These are phyloP conservation scores for Rhododendron ferrugineum DNA, from an alignment of 148 eudicot genomes.

Conservation along the genomic window DNA sequence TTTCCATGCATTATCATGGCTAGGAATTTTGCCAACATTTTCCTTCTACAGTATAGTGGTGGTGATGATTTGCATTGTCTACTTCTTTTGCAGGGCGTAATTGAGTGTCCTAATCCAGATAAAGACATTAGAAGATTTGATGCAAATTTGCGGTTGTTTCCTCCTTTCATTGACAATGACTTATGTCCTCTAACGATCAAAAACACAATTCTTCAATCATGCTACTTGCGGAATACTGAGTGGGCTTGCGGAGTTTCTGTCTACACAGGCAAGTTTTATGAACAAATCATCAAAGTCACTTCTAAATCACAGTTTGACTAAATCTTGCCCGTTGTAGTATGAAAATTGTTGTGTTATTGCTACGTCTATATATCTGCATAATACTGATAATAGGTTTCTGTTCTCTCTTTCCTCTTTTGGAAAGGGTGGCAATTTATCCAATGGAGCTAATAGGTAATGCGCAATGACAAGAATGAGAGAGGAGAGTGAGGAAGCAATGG, in stretches of 20 bases:
- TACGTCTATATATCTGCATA: neutral
- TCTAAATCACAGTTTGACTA: neutral
- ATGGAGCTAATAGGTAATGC: neutral
- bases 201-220: conserved; percentile 94
- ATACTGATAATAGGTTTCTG: neutral
- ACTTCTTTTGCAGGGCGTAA: conserved; percentile 65
- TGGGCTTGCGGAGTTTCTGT: conserved; percentile 99
- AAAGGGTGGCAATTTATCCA: neutral
- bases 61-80: conserved; percentile 1
- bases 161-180: conserved; percentile 96
- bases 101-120: conserved; percentile 92
- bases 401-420: neutral
- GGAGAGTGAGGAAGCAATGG: conserved; percentile 1
- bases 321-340: too few species aligned
- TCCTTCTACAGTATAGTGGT: neutral
- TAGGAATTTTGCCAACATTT: neutral
- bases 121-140: conserved; percentile 92
- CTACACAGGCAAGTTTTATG: conserved; percentile 67
- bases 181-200: conserved; percentile 86
- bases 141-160: conserved; percentile 90
- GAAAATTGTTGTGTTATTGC: neutral
- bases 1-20: conserved; percentile 1
- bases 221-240: conserved; percentile 95
- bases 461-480: neutral
- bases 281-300: neutral